A percentile compares a stretch with the other conserved stretches of the same genome.
These are phyloP conservation scores for Coemansia erecta DNA, from an alignment of 192 early-diverging fungal genomes.

Conservation along the genomic window DNA sequence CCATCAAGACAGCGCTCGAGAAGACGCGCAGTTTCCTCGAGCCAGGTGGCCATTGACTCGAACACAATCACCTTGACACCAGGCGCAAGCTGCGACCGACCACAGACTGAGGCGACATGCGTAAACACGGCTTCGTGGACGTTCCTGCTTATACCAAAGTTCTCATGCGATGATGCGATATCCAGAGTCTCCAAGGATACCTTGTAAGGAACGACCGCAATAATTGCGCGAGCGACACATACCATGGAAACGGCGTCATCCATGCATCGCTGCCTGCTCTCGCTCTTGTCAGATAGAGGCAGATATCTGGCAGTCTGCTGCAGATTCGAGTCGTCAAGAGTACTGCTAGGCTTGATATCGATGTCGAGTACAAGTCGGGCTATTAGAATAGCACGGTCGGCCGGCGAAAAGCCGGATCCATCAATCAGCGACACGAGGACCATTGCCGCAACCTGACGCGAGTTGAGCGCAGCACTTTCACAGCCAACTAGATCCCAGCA, in stretches of 20 bases:
- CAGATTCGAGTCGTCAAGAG: background rate
- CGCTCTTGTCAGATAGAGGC: slow-evolving; percentile 11
- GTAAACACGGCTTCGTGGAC: slow-evolving; percentile 65
- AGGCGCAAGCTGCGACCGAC: slow-evolving; percentile 60
- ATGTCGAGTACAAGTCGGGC: slow-evolving; percentile 30
- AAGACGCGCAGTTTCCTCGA: slow-evolving; percentile 57
- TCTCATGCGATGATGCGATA: slow-evolving; percentile 9
- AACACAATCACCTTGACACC: slow-evolving; percentile 69
- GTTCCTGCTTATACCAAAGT: slow-evolving; percentile 22
- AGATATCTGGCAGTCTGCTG: slow-evolving; percentile 6
- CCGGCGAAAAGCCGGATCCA: slow-evolving; percentile 21
- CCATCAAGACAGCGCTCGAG: slow-evolving; percentile 26
- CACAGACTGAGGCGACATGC: slow-evolving; percentile 62
- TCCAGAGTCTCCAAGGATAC: slow-evolving; percentile 32
- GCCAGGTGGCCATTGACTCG: slow-evolving; percentile 73
- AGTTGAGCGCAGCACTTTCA: slow-evolving; percentile 28
- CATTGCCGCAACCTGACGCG: slow-evolving; percentile 50
- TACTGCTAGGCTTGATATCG: background rate
- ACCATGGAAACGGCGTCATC: slow-evolving; percentile 50
- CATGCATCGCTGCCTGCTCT: slow-evolving; percentile 20
- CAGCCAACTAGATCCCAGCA: slow-evolving; percentile 38
- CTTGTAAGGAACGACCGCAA: slow-evolving; percentile 33
- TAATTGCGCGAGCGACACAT: slow-evolving; percentile 47
- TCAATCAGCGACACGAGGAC: slow-evolving; percentile 37
- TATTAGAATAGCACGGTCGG: slow-evolving; percentile 18